A percentile compares a stretch with the other conserved stretches of the same genome.
These are phyloP conservation scores for Udeniomyces megalosporus DNA, from an alignment of 768 basidiomycete genomes.

Conservation along the genomic window DNA sequence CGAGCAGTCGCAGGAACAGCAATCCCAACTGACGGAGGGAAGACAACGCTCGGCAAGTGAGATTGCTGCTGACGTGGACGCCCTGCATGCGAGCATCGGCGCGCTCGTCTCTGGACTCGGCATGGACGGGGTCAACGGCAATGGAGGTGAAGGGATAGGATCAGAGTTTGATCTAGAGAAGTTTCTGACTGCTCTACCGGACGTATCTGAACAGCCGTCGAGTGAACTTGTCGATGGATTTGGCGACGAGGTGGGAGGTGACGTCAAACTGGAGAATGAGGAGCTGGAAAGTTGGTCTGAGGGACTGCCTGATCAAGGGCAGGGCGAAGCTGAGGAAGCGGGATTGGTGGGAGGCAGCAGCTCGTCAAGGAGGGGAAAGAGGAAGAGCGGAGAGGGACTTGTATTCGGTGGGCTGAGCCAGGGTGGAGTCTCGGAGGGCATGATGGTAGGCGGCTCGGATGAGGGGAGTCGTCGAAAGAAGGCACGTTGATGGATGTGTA, in stretches of 20 bases:
- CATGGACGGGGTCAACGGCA: not conserved
- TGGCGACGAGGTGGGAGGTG: not conserved
- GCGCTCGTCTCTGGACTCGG: constrained; percentile 9
- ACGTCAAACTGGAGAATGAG: not conserved
- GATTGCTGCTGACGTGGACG: constrained; percentile 11
- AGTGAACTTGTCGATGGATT: not conserved
- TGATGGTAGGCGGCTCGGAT: no score
- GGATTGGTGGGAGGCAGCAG: not conserved
- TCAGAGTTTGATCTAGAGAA: no score
- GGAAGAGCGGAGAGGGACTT: no score
- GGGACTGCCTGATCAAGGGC: no score
- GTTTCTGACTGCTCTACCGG: not conserved
- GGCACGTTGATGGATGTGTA: no score
- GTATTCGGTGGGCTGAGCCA: no score
- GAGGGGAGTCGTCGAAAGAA: no score
- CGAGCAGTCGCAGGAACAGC: not conserved
- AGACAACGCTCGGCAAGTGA: not conserved
- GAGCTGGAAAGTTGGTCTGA: not conserved
- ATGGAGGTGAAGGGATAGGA: no score
- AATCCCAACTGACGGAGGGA: not conserved
- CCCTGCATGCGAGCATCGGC: constrained; percentile 5
- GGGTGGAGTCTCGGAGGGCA: no score
- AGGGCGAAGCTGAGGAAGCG: not conserved
- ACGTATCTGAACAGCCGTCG: not conserved
- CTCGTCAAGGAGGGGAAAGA: no score